These are phyloP conservation scores for Monotropa hypopitys DNA, from an alignment of 179 eudicot genomes.

Conservation along the genomic window DNA sequence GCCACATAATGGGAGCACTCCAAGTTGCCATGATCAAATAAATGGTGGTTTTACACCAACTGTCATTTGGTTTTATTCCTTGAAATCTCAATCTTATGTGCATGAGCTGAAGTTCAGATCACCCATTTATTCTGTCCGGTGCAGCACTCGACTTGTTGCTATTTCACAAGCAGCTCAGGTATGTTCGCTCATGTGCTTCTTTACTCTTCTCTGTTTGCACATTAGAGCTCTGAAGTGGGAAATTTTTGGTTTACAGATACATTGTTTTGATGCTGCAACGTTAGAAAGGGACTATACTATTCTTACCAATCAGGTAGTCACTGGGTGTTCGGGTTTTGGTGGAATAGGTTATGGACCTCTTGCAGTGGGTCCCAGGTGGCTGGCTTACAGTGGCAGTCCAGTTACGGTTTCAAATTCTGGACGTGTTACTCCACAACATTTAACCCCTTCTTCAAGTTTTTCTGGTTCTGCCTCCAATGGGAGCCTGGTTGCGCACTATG, in stretches of 20 bases:
- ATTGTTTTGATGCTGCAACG: constrained; percentile 75
- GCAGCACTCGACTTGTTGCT: constrained; percentile 68
- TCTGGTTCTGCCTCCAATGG: constrained; percentile 47
- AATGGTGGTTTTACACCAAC: constrained; percentile 38
- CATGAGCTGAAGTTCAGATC: constrained; percentile 60
- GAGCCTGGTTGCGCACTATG: constrained; percentile 69
- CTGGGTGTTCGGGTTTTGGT: constrained; percentile 36
- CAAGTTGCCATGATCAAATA: constrained; percentile 25
- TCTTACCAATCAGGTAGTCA: constrained; percentile 54
- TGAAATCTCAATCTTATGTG: constrained; percentile 52
- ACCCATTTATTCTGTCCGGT: constrained; percentile 54
- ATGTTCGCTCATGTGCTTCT: constrained; percentile 1
- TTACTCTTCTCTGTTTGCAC: not conserved
- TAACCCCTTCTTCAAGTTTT: constrained; percentile 42
- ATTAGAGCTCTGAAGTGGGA: not conserved
- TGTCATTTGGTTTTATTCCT: constrained; percentile 58
- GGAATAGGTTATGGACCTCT: constrained; percentile 67
- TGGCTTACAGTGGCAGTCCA: constrained; percentile 76
- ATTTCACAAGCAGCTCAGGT: constrained; percentile 76
- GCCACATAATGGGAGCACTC: constrained; percentile 28
- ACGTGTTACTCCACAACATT: constrained; percentile 58
- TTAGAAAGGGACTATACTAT: constrained; percentile 68
- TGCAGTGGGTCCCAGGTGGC: constrained; percentile 87
- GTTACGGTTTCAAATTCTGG: constrained; percentile 38
- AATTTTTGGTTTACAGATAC: constrained; percentile 35